Conservation (phyloP, 768 basidiomycete species). For the Multifurca ochricompacta region DNA sequence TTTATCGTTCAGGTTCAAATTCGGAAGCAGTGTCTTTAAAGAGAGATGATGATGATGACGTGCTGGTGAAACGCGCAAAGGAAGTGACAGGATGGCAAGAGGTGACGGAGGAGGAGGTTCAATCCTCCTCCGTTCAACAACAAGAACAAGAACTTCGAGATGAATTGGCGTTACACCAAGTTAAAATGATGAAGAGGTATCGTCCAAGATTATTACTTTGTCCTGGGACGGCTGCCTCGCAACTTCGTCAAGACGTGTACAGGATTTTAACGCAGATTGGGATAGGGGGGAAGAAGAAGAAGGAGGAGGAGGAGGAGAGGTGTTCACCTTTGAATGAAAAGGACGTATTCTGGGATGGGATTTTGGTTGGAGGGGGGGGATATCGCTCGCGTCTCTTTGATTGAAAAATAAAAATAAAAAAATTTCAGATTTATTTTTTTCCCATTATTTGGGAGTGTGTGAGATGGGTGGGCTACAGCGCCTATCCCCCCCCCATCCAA, state of each 20-base stretch:
- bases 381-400: too few species aligned
- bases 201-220: not conserved
- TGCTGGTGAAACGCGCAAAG: not conserved
- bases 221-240: not conserved
- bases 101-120: not conserved
- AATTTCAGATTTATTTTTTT: too few species aligned
- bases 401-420: too few species aligned
- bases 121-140: not conserved
- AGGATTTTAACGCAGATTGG: too few species aligned
- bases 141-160: too few species aligned
- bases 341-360: slow-evolving; percentile 4
- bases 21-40: not conserved
- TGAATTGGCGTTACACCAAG: not conserved
- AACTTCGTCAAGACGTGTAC: not conserved
- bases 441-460: too few species aligned
- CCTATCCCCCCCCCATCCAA: too few species aligned
- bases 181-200: slow-evolving; percentile 3
- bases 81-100: not conserved
- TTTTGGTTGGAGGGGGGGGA: too few species aligned
- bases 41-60: not conserved
- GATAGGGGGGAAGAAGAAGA: not conserved
- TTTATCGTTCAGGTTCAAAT: not conserved
- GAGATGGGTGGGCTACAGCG: too few species aligned
- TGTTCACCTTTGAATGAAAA: not conserved
- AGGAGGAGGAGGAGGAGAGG: not conserved